Base-by-base conservation (phyloP, 768 basidiomycete species). In the Rhizopogon roseolus region DNA sequence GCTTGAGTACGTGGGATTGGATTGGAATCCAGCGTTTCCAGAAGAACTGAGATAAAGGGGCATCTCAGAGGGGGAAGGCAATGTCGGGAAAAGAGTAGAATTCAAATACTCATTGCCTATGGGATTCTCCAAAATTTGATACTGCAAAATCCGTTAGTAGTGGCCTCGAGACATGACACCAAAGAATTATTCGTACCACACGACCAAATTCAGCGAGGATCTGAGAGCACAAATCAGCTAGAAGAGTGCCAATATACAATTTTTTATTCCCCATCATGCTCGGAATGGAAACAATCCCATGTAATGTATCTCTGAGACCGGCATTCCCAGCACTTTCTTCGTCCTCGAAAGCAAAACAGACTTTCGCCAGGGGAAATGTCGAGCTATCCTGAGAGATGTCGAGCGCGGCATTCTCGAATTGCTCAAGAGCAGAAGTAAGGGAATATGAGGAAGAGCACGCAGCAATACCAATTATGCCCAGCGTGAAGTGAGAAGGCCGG, bases 391-490 rank as follows among this genome's bases (percentile, higher is more conserved):
- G 84, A 61, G 89, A 92, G 19, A 87, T 71, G 52, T 90, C 82
- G 11, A 75, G 72, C 16, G 95, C 59, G 0, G 79, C 66, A 5
- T 78, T 76, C 59, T 86, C 81, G 64, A 93, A 92, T 58, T 91
- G 81, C 28, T 79, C 72, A 56, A 80, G 75, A 60, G 84, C 76
- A 14, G 80, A 71, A 5, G 78, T 66, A 25, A 83, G 64, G 4
- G 82, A 70, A 53, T 83, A 78, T 28, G 74, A 72, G 56, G 79
- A 76, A 10, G 82, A 79, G 61, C 81, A 87, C 29, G 85, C 80
- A 25, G 93, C 84, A 32, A 99, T 78, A 9, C 95, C 97, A 62
- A 99, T 85, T 50, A 96, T 85, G 19, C 88, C 93, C 16, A 98
- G 73, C 2, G 93, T 86, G 56, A 93, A 93, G 57, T 87, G 84